phyloP scores from a whole-genome alignment of 2,329 filamentous ascomycete species.

The Cercospora zeae-maydis region DNA sequence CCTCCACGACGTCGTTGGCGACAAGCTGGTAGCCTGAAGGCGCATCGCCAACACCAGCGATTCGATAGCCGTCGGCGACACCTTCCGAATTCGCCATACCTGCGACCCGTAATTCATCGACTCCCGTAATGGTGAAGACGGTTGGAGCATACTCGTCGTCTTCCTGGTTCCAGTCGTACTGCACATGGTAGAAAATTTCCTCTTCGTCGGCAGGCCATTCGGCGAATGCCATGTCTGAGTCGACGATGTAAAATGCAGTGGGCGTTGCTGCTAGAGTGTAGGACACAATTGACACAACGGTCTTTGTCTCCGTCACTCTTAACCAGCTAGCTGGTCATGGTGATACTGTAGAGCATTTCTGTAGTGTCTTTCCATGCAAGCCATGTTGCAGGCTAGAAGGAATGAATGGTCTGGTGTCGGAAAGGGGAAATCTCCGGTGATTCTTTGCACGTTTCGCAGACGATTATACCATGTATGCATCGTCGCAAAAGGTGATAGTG shows the following conservation, averaged over 20 bases:
- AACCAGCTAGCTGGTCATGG: neutral
- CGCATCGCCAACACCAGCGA: neutral
- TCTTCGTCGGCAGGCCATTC: constrained; percentile 6
- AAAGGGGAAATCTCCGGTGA: neutral
- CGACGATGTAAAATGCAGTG: constrained; percentile 5
- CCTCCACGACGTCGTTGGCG: neutral
- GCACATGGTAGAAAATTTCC: neutral
- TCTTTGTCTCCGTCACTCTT: neutral
- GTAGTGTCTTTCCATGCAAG: neutral
- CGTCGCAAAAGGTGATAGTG: too few relatives aligned
- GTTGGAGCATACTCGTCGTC: constrained; percentile 2
- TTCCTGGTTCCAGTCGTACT: neutral
- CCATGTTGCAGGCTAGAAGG: neutral
- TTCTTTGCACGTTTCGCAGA: neutral
- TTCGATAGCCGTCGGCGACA: neutral
- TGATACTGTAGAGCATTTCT: neutral
- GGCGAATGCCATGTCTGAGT: constrained; percentile 3
- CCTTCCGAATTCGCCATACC: neutral
- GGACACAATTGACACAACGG: neutral
- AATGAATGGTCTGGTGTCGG: neutral
- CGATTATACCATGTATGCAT: too few relatives aligned
- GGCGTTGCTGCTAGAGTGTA: constrained; percentile 3
- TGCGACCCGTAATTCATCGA: neutral
- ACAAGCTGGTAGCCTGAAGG: neutral
- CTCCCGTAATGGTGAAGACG: constrained; percentile 1